Evolutionary conservation across 1,139 yeast species (phyloP).

Genomic region (Taiozyma sp.): DNA sequence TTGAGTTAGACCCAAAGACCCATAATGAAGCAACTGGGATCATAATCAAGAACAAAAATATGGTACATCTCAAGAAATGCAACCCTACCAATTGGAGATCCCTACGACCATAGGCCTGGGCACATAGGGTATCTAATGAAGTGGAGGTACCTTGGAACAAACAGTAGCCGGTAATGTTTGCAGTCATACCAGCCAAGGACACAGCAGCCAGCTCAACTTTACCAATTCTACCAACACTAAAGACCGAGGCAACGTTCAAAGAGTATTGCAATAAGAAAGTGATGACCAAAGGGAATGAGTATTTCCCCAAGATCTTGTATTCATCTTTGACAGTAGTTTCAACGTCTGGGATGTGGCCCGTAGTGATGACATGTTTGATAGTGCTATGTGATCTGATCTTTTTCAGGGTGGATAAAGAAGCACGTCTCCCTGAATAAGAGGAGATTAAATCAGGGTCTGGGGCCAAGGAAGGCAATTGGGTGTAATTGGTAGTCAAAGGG

Average conservation of each 20-base stretch:
- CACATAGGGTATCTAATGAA: conserved; percentile 71
- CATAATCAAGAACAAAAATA: conserved; percentile 48
- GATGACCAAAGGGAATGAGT: conserved; percentile 58
- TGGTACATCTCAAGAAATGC: conserved; percentile 61
- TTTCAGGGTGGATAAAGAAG: conserved; percentile 20
- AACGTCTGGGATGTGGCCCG: conserved; percentile 20
- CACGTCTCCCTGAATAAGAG: conserved; percentile 12
- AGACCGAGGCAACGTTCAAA: conserved; percentile 77
- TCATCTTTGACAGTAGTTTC: conserved; percentile 24
- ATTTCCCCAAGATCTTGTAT: conserved; percentile 25
- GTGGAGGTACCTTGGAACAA: conserved; percentile 73
- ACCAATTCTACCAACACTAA: conserved; percentile 83
- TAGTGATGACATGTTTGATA: conserved; percentile 21
- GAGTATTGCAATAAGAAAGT: conserved; percentile 82
- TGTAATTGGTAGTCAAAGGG: conserved; percentile 6
- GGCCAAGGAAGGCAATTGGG: conserved; percentile 1
- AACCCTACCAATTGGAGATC: conserved; percentile 62
- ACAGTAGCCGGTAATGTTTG: conserved; percentile 49
- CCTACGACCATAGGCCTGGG: conserved; percentile 69
- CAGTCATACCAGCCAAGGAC: conserved; percentile 69
- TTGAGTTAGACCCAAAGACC: conserved; percentile 45
- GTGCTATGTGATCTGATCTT: conserved; percentile 21
- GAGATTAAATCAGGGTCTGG: conserved; percentile 16
- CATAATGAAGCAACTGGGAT: conserved; percentile 57
- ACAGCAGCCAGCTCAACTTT: conserved; percentile 71